Percentiles rank a stretch among this genome's conserved stretches.
phyloP scores from a whole-genome alignment of 1,284 basidiomycete species.

The Xerocomus nothofagi region DNA sequence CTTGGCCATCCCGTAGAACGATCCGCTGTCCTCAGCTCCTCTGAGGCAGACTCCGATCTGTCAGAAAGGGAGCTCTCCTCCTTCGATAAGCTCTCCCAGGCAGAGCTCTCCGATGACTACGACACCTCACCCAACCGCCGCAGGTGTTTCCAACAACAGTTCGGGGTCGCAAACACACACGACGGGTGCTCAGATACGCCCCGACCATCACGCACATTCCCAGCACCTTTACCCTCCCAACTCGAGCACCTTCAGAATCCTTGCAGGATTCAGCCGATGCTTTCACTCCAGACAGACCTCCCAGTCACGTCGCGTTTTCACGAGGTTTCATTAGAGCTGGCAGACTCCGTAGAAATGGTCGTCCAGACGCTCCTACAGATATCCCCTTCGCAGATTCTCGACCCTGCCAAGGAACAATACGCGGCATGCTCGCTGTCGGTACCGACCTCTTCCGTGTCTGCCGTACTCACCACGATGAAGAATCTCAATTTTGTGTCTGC shows the following conservation, averaged over 20 bases:
- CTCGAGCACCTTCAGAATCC: slow-evolving; percentile 68
- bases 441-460: slow-evolving; percentile 84
- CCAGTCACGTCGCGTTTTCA: slow-evolving; percentile 43
- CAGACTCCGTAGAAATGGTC: slow-evolving; percentile 83
- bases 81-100: slow-evolving; percentile 32
- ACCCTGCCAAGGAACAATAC: slow-evolving; percentile 89
- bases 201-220: slow-evolving; percentile 65
- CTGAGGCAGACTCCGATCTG: slow-evolving; percentile 49
- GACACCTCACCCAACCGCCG: slow-evolving; percentile 28
- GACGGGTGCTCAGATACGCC: slow-evolving; percentile 40
- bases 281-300: slow-evolving; percentile 1
- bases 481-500: slow-evolving; percentile 88
- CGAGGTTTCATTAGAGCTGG: slow-evolving; percentile 77
- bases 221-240: slow-evolving; percentile 70
- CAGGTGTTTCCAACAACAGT: slow-evolving; percentile 28
- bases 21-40: slow-evolving; percentile 43
- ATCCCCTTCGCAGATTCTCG: slow-evolving; percentile 85
- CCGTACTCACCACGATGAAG: slow-evolving; percentile 86
- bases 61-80: slow-evolving; percentile 43
- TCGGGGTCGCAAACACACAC: slow-evolving; percentile 13
- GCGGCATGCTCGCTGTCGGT: slow-evolving; percentile 83
- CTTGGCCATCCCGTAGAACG: slow-evolving; percentile 35
- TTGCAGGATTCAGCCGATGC: slow-evolving; percentile 36
- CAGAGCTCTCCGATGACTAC: slow-evolving; percentile 37
- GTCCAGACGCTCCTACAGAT: slow-evolving; percentile 88